Conservation (phyloP, 768 basidiomycete genomes). For the Pisolithus tinctorius region DNA sequence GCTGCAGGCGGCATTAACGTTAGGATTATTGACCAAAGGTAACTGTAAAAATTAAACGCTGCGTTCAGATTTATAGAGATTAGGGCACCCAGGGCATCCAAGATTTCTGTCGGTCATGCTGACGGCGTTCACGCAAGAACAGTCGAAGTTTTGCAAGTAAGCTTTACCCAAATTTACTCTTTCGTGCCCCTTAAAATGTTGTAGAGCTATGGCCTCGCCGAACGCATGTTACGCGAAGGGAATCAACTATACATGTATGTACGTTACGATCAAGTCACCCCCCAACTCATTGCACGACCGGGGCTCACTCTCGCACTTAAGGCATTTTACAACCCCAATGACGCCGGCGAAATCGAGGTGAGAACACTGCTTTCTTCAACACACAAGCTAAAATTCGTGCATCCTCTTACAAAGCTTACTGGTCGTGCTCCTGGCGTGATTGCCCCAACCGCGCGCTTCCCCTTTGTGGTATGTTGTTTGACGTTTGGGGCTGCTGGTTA, state of each 20-base stretch:
- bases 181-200: neutral
- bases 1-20: slow-evolving; percentile 35
- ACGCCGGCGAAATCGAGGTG: slow-evolving; percentile 60
- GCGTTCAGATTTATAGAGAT: no score
- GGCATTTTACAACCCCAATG: slow-evolving; percentile 71
- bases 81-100: slow-evolving; percentile 27
- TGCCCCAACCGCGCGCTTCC: slow-evolving; percentile 58
- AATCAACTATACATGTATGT: slow-evolving; percentile 68
- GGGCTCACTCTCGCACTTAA: slow-evolving; percentile 16
- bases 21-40: slow-evolving; percentile 44
- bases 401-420: slow-evolving; percentile 38
- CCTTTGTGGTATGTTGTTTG: slow-evolving; percentile 48
- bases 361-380: neutral
- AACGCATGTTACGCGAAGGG: slow-evolving; percentile 54
- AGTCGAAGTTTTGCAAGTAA: slow-evolving; percentile 46
- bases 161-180: neutral
- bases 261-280: slow-evolving; percentile 14
- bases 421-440: slow-evolving; percentile 57
- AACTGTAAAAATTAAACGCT: neutral
- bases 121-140: slow-evolving; percentile 53
- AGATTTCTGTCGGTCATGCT: slow-evolving; percentile 43
- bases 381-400: neutral
- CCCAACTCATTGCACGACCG: neutral
- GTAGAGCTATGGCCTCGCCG: slow-evolving; percentile 73
- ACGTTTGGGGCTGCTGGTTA: neutral